These are phyloP conservation scores for Populus ilicifolia DNA, from an alignment of 345 rosid genomes.

Conservation along the genomic window DNA sequence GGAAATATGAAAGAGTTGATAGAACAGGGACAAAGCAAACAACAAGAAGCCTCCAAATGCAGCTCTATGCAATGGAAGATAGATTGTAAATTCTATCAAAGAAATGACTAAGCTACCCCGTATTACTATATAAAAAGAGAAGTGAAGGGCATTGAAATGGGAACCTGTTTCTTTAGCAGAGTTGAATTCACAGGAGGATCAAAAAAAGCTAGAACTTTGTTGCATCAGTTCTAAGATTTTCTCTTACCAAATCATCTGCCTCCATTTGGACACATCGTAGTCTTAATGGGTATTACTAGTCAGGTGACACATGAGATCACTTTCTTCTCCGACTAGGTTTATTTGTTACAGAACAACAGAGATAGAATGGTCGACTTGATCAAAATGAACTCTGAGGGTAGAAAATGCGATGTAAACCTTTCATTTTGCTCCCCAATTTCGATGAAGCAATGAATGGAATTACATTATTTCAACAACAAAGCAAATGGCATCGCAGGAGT, in stretches of 20 bases:
- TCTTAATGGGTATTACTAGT: neutral
- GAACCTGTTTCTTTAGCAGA: neutral
- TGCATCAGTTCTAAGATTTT: neutral
- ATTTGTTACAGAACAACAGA: neutral
- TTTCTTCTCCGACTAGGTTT: neutral
- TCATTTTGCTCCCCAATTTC: neutral
- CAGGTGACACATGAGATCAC: neutral
- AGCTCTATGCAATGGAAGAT: neutral
- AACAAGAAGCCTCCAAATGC: neutral
- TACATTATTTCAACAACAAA: too few species aligned
- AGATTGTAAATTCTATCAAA: neutral
- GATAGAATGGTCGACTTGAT: neutral
- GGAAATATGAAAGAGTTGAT: neutral
- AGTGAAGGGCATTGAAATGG: neutral
- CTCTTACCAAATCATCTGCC: neutral
- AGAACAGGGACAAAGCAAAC: neutral
- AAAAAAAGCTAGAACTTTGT: neutral
- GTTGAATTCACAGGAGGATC: neutral
- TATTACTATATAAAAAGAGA: neutral
- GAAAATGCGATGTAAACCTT: neutral
- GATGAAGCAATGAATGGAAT: neutral
- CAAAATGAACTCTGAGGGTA: neutral
- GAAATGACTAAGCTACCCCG: neutral
- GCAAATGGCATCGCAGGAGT: neutral
- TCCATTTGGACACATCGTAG: neutral